These are phyloP conservation scores for Prunus campanulata DNA, from an alignment of 306 rosid genomes.

Conservation along the genomic window DNA sequence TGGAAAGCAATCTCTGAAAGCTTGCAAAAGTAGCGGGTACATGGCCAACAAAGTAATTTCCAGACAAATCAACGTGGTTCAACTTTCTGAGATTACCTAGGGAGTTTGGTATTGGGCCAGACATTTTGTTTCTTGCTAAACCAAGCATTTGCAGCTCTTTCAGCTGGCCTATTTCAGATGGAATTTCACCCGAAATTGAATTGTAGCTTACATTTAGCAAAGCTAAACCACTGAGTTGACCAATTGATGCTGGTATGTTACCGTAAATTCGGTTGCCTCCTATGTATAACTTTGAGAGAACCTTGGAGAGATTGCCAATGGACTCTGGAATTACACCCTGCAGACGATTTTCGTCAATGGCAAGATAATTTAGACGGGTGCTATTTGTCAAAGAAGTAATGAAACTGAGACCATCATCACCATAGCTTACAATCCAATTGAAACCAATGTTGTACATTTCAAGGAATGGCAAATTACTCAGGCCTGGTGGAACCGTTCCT, in stretches of 20 bases:
- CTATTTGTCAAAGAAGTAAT: conserved; percentile 59
- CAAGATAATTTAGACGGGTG: conserved; percentile 43
- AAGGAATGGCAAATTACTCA: conserved; percentile 61
- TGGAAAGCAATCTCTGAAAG: conserved; percentile 40
- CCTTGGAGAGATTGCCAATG: conserved; percentile 70
- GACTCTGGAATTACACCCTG: conserved; percentile 65
- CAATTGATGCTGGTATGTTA: conserved; percentile 54
- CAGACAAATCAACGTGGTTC: conserved; percentile 53
- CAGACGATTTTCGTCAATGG: conserved; percentile 48
- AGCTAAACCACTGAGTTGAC: conserved; percentile 44
- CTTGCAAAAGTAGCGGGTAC: conserved; percentile 49
- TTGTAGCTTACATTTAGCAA: conserved; percentile 57
- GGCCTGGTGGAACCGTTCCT: conserved; percentile 69
- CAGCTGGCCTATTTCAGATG: conserved; percentile 50
- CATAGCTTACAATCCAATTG: conserved; percentile 49
- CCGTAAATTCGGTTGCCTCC: conserved; percentile 63
- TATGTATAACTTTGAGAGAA: conserved; percentile 47
- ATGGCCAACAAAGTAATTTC: conserved; percentile 42
- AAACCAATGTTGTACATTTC: conserved; percentile 55
- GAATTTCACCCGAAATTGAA: conserved; percentile 56
- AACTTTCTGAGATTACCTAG: conserved; percentile 50
- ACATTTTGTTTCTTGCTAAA: conserved; percentile 46
- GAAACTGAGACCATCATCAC: conserved; percentile 45
- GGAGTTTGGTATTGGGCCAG: conserved; percentile 54
- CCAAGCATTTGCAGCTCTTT: conserved; percentile 42